Conservation (phyloP, 441 rosid species). For the California macrophylla region DNA sequence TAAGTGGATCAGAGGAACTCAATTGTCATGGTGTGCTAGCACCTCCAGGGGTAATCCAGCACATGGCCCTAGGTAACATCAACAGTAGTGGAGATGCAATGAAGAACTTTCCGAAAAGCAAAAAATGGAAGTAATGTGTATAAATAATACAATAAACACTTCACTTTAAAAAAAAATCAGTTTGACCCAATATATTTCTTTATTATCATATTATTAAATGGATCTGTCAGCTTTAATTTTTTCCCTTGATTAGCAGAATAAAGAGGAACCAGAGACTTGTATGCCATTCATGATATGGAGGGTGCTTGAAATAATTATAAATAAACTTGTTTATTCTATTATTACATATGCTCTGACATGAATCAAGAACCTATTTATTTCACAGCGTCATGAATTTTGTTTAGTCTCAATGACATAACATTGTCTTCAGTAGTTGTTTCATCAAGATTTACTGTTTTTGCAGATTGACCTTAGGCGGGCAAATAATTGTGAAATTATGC, state of each 20-base stretch:
- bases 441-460: conserved; percentile 30
- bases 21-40: too few species aligned
- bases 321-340: background rate
- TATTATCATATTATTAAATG: background rate
- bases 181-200: background rate
- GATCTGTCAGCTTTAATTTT: background rate
- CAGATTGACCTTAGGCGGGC: conserved; percentile 97
- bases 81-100: background rate
- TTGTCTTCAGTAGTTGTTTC: conserved; percentile 18
- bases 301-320: background rate
- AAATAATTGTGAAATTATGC: conserved; percentile 97
- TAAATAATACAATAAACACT: background rate
- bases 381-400: background rate
- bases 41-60: too few species aligned
- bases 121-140: background rate
- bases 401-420: conserved; percentile 1
- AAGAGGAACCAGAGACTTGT: background rate
- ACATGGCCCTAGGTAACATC: background rate
- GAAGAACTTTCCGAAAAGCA: background rate
- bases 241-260: background rate
- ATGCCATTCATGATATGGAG: background rate
- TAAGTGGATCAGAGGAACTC: too few species aligned
- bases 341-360: background rate
- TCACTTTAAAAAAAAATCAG: too few species aligned
- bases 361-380: background rate